Evolutionary conservation across 179 eudicot species (phyloP), one percentile per base, ranked within the genome.

Genomic region (Amaranthus tricolor): DNA sequence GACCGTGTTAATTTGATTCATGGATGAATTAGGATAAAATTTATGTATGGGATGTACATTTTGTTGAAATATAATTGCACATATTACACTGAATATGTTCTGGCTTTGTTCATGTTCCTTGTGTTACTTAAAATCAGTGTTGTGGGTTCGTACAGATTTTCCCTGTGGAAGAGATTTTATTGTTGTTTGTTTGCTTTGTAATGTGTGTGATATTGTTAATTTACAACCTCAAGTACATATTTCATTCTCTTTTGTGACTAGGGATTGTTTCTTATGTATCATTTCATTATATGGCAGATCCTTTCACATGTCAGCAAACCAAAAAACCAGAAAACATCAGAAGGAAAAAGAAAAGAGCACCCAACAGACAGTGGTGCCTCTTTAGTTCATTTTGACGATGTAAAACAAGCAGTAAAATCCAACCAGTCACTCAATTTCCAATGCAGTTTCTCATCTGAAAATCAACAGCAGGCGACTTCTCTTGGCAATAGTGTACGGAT

Each of bases 341-440:
- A 75, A 73, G 86, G 83, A 44, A 84, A 85, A 80, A 84, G 82
- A 73, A 77, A 82, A 78, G 86, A 79, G 31, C 72, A 51, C 15
- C 64, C 74, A 68, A 57, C 72, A 48, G 85, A 74, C 58, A 79
- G 79, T 78, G 81, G 80, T 45, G 75, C 66, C 68, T 78, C 84
- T 31, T 77, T 77, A 64, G 49, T 81, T 72, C 78, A 78, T 62
- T 58, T 67, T 68, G 82, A 78, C 68, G 74, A 82, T 71, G 74
- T 76, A 20, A 73, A 75, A 48, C 82, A 77, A 70, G 73, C 63
- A 55, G 84, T 76, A 51, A 86, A 73, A 53, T 49, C 57, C 31
- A 83, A 68, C 48, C 82, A 78, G 69, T 77, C 85, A 62, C 75
- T 86, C 48, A 66, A 77, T 71, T 57, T 78, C 69, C 89, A 79